phyloP scores from a whole-genome alignment of 768 basidiomycete genomes.

The Lepiota venenata region DNA sequence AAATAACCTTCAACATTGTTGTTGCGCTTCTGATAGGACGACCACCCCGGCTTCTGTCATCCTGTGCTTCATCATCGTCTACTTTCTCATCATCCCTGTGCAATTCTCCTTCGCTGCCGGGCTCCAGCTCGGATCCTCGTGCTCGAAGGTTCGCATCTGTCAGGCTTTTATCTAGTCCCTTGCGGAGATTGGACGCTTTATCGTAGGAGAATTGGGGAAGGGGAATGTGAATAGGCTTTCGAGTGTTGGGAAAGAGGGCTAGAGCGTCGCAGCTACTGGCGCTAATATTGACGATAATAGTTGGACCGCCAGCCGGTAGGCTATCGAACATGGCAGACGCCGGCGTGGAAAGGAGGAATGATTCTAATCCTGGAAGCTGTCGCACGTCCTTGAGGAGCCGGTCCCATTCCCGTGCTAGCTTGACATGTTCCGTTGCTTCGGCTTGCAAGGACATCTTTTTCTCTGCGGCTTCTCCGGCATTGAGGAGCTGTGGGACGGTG shows the following conservation, averaged over 20 bases:
- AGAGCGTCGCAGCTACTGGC: slow-evolving; percentile 6
- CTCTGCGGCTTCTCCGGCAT: neutral
- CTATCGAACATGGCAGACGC: no score
- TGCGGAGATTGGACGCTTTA: neutral
- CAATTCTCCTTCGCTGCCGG: no score
- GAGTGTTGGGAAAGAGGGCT: neutral
- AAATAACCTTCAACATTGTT: no score
- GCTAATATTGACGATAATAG: slow-evolving; percentile 10
- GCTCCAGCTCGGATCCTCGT: no score
- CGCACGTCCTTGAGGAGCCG: slow-evolving; percentile 7
- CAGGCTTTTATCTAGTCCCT: no score
- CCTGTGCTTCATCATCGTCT: no score
- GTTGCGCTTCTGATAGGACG: no score
- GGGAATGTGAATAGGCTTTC: slow-evolving; percentile 5
- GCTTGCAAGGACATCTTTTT: slow-evolving; percentile 5
- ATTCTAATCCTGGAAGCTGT: slow-evolving; percentile 14
- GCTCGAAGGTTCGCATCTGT: no score
- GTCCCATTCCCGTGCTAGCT: slow-evolving; percentile 17
- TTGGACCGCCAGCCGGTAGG: neutral
- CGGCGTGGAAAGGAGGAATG: slow-evolving; percentile 11
- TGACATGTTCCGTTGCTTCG: slow-evolving; percentile 2
- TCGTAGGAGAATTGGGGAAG: slow-evolving; percentile 6
- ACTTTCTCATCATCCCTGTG: no score
- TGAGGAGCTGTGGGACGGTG: neutral
- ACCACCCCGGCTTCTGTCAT: no score